Base-by-base conservation (phyloP, 345 rosid genomes). In the Brassica juncea region DNA sequence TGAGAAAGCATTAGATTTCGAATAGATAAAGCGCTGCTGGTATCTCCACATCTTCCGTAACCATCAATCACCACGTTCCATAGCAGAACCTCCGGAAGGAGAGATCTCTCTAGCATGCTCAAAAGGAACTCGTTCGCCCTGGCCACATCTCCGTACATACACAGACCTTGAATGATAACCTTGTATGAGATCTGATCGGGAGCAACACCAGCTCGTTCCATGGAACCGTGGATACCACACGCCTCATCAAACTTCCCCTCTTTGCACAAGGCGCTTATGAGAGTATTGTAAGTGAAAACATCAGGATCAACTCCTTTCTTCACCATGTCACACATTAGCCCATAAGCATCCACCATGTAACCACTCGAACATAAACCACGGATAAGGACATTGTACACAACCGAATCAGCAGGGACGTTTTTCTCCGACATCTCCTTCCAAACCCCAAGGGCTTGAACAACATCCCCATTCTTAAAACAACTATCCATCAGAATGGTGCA, bases 401-500 rank as follows among this genome's bases (percentile, higher is more conserved):
- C 80, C 55, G 79, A 74, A 82, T 90, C 94, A 27, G 82, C 37
- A 71, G 72, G 76, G 28, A 32, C 68, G 52, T 83, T 80, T 25
- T 75, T 79, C 71, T 55, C 63, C 15, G 74, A 68, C 78, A 89
- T 80, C 75, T 81, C 79, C 64, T 86, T 78, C 96, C 94, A 87
- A 21, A 84, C 15, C 42, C 47, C 71, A 73, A 86, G 71, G 54
- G 92, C 97, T 42, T 84, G 80, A 79, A 49, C 76, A 62, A 79
- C 82, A 62, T 85, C 79, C 42, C 90, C 90, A 62, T 80, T 88
- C 89, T 87, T 90, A 73, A 89, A 87, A 85, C 47, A 88, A 68
- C 84, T 80, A 88, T 89, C 90, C 91, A 92, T 89, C 67, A 89
- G 83, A 76, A 88, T 90, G 71, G 97, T 90, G 62, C 81, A 88